Evolutionary conservation across 192 early-diverging fungal species (phyloP).

Genomic region (Gorgonomyces haynaldii): DNA sequence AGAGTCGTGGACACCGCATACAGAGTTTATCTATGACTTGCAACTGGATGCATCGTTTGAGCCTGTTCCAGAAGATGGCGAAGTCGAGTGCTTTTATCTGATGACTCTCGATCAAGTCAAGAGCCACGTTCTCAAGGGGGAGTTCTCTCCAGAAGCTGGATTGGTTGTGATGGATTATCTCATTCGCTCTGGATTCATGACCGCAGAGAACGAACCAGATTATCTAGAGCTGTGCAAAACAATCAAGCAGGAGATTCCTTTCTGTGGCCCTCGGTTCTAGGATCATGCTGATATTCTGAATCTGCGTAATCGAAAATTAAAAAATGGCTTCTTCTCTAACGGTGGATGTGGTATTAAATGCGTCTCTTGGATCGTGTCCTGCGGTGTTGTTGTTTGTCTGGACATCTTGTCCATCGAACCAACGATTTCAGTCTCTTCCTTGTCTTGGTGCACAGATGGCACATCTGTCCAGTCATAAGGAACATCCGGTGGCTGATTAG

Average conservation of each 20-base stretch:
- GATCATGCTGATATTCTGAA: too few relatives aligned
- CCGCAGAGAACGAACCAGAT: conserved; percentile 65
- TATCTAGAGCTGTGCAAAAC: too few relatives aligned
- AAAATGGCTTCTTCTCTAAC: too few relatives aligned
- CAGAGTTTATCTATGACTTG: conserved; percentile 79
- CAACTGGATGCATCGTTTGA: conserved; percentile 47
- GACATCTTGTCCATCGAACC: too few relatives aligned
- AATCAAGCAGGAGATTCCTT: too few relatives aligned
- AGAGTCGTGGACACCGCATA: conserved; percentile 62
- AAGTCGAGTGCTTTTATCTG: conserved; percentile 70
- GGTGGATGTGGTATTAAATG: too few relatives aligned
- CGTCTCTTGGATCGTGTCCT: too few relatives aligned
- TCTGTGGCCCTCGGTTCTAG: too few relatives aligned
- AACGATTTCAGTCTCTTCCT: too few relatives aligned
- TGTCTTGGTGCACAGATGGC: too few relatives aligned
- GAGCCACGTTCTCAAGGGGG: conserved; percentile 20
- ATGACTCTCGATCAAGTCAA: conserved; percentile 56
- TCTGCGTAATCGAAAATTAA: too few relatives aligned
- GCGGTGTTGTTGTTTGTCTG: too few relatives aligned
- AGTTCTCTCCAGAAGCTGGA: conserved; percentile 82
- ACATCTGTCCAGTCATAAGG: conserved; percentile 27
- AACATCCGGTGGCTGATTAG: conserved; percentile 6
- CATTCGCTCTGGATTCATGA: conserved; percentile 61
- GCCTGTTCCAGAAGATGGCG: conserved; percentile 68
- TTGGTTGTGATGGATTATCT: conserved; percentile 76